phyloP scores from a whole-genome alignment of 805 yeast species.

The Torulaspora indica region DNA sequence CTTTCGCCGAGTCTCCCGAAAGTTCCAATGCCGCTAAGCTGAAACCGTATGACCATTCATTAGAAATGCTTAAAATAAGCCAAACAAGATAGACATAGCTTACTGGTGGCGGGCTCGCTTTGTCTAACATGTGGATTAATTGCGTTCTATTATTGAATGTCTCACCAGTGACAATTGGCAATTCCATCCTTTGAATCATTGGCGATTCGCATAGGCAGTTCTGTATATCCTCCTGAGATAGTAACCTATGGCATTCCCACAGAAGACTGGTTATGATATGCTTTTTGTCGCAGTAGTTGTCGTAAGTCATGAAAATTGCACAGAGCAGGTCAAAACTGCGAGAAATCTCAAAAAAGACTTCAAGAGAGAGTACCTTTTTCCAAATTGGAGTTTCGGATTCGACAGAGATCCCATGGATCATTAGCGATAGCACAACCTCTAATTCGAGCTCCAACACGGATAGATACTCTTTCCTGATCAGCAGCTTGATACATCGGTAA shows the following conservation, averaged over 20 bases:
- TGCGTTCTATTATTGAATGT: slow-evolving; percentile 48
- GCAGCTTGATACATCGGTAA: slow-evolving; percentile 60
- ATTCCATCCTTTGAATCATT: slow-evolving; percentile 32
- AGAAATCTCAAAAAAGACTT: slow-evolving; percentile 59
- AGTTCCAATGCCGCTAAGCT: slow-evolving; percentile 35
- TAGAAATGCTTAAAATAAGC: slow-evolving; percentile 51
- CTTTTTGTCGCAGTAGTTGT: slow-evolving; percentile 51
- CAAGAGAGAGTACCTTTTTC: slow-evolving; percentile 72
- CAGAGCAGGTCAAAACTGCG: slow-evolving; percentile 50
- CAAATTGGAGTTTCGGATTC: slow-evolving; percentile 56
- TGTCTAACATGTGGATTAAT: slow-evolving; percentile 74
- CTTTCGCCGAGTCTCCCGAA: slow-evolving; percentile 37
- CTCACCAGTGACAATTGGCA: slow-evolving; percentile 39
- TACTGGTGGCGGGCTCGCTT: slow-evolving; percentile 64
- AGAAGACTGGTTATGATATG: slow-evolving; percentile 57
- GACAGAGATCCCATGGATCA: slow-evolving; percentile 65
- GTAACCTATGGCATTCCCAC: slow-evolving; percentile 38
- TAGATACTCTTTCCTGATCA: slow-evolving; percentile 57
- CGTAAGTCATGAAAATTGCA: slow-evolving; percentile 58
- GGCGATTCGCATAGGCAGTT: slow-evolving; percentile 35
- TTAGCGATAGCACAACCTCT: slow-evolving; percentile 70
- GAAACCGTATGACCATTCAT: slow-evolving; percentile 62
- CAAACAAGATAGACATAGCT: slow-evolving; percentile 60
- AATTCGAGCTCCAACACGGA: slow-evolving; percentile 64
- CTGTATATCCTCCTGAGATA: slow-evolving; percentile 32